Base-by-base conservation (phyloP, 2,329 filamentous ascomycete species). In the Chaetomium olivaceum region DNA sequence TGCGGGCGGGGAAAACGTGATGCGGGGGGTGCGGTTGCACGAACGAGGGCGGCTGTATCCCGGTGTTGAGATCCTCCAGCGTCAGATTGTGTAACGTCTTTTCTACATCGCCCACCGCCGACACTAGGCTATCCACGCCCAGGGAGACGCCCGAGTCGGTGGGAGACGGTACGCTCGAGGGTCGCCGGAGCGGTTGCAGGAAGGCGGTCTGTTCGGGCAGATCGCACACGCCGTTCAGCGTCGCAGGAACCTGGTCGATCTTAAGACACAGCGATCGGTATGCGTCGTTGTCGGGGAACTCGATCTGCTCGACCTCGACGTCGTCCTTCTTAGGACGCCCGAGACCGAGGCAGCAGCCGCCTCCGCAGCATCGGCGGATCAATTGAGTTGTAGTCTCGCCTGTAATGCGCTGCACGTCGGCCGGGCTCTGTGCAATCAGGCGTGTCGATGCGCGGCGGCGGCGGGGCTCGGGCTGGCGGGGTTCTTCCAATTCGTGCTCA, bases 1-100 rank as follows among this genome's bases (percentile, higher is more conserved):
- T 86, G 69, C 89, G 92, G n/a, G 94, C 93, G 0, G 93, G 90
- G 78, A 91, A 96, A 67, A 98, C 93, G 70, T 94, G 85, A 78
- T 96, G 95, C 0, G 95, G 95, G 64, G 92, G 92, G 76, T 99
- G 95, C 29, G 95, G 95, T 76, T 97, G 92, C 62, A 99, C 93
- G 74, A 93, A 99, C 66, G 83, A 84, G 7, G 95, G 95, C 21
- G 95, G 94, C 74, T 94, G 90, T 66, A 87, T 82, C 11, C 79
- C 76, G 3, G 87, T 88, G 72, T 89, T 82, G 64, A 87, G 75
- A 48, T 80, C 74, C 52, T 82, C 79, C 14, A 82, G 73, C 39
- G 71, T 71, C 14, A 76, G 58, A 4, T 60, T 64, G 46, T 74
- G 70, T 43, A 76, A 60, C 9, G 59, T 63, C 62, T 71, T 72